Percentiles rank a stretch among this genome's conserved stretches.
phyloP scores from a whole-genome alignment of 352 stramenopile genomes.

The Phytopythium delawarense region DNA sequence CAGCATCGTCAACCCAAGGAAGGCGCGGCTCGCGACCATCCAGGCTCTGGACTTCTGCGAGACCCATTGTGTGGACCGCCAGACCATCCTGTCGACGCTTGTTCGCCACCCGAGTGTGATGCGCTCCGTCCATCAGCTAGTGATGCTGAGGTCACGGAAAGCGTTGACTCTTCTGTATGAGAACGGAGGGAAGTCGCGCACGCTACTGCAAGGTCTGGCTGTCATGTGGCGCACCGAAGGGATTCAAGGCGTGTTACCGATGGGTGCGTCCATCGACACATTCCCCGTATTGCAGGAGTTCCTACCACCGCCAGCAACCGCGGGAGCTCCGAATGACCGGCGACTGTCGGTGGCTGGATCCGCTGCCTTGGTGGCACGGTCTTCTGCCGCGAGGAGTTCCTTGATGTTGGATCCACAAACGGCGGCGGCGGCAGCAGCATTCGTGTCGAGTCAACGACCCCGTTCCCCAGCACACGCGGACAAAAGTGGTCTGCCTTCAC shows the following conservation, averaged over 20 bases:
- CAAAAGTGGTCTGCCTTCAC: background rate
- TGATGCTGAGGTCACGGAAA: slow-evolving; percentile 46
- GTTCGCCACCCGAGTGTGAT: slow-evolving; percentile 55
- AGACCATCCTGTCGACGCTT: slow-evolving; percentile 42
- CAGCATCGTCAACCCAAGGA: slow-evolving; percentile 66
- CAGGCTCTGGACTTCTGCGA: slow-evolving; percentile 79
- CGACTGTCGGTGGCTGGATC: background rate
- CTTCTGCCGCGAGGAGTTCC: background rate
- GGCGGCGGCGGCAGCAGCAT: background rate
- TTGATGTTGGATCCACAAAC: background rate
- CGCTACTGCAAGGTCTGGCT: slow-evolving; percentile 56
- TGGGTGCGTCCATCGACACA: slow-evolving; percentile 22
- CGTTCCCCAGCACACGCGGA: background rate
- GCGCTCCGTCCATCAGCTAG: slow-evolving; percentile 52
- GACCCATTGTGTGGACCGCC: slow-evolving; percentile 55
- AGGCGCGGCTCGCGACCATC: slow-evolving; percentile 68
- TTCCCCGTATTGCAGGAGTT: slow-evolving; percentile 48
- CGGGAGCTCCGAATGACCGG: background rate
- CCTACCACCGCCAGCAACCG: background rate
- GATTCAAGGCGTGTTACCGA: slow-evolving; percentile 39
- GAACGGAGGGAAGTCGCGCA: slow-evolving; percentile 48
- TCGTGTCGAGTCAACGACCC: background rate
- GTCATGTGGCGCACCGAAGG: slow-evolving; percentile 60
- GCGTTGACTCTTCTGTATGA: slow-evolving; percentile 51
- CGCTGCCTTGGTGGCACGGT: background rate